phyloP scores from a whole-genome alignment of 179 eudicot species.

The Drosera spatulata region DNA sequence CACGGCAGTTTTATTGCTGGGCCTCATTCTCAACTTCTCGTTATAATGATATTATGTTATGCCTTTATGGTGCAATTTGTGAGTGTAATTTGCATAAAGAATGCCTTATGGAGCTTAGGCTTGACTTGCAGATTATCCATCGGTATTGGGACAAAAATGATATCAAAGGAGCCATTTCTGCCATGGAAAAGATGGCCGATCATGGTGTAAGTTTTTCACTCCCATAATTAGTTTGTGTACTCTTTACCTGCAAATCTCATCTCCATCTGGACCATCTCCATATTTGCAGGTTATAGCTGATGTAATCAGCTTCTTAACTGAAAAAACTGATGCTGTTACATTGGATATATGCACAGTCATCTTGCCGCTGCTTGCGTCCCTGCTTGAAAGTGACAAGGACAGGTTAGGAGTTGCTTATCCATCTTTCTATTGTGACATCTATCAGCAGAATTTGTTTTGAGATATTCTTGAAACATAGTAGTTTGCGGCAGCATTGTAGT shows the following conservation, averaged over 20 bases:
- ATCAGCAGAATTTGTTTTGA: no score
- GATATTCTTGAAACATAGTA: no score
- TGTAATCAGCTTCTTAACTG: slow-evolving; percentile 59
- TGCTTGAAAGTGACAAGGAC: slow-evolving; percentile 78
- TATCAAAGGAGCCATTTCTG: slow-evolving; percentile 73
- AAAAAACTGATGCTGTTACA: slow-evolving; percentile 66
- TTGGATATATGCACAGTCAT: slow-evolving; percentile 72
- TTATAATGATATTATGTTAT: no score
- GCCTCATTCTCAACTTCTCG: no score
- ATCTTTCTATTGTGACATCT: background rate
- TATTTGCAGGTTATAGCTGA: slow-evolving; percentile 77
- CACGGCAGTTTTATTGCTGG: no score
- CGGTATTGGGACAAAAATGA: slow-evolving; percentile 83
- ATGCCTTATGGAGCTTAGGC: no score
- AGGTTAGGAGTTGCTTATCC: slow-evolving; percentile 27
- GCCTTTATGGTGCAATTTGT: no score
- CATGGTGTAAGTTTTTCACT: slow-evolving; percentile 49
- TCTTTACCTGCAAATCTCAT: background rate
- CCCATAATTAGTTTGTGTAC: background rate
- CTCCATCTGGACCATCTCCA: background rate
- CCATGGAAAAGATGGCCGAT: slow-evolving; percentile 81
- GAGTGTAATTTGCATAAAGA: background rate
- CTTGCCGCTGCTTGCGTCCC: slow-evolving; percentile 67
- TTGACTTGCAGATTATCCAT: slow-evolving; percentile 50
- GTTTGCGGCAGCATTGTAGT: no score